Percentiles rank a stretch among this genome's conserved stretches.
phyloP scores from a whole-genome alignment of 1,284 basidiomycete genomes.

The Cryptococcus sp. region DNA sequence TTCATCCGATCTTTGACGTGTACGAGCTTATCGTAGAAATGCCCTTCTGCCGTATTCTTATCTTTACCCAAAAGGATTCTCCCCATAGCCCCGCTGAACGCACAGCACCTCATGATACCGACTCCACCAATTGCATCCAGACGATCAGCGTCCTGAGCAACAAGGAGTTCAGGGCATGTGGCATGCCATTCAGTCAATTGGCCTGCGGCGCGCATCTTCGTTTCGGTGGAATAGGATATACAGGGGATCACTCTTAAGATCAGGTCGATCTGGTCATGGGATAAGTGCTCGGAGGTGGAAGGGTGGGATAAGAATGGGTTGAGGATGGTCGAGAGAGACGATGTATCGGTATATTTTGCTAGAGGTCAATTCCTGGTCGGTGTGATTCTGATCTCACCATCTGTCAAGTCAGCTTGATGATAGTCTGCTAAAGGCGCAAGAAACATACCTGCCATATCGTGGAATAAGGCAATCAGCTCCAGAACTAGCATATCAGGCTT shows the following conservation, averaged over 20 bases:
- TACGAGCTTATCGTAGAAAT: conserved; percentile 83
- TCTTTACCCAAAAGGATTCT: conserved; percentile 47
- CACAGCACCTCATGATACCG: conserved; percentile 80
- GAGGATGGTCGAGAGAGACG: conserved; percentile 21
- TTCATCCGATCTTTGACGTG: conserved; percentile 70
- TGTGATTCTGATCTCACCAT: too few relatives aligned
- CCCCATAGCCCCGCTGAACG: conserved; percentile 60
- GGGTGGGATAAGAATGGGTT: conserved; percentile 21
- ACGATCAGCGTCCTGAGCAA: conserved; percentile 88
- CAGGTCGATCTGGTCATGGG: conserved; percentile 13
- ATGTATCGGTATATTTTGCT: conserved; percentile 38
- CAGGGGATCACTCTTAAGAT: conserved; percentile 64
- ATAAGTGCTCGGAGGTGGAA: not conserved
- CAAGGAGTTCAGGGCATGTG: conserved; percentile 74
- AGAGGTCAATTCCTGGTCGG: not conserved
- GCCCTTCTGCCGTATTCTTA: conserved; percentile 63
- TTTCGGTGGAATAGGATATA: conserved; percentile 83
- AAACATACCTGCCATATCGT: conserved; percentile 62
- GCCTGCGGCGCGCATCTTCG: conserved; percentile 57
- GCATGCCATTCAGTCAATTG: conserved; percentile 67
- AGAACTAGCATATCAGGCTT: conserved; percentile 64
- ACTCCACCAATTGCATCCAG: conserved; percentile 89
- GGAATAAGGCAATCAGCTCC: conserved; percentile 78
- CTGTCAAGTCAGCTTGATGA: too few relatives aligned
- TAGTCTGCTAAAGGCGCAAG: too few relatives aligned